Percentiles rank a stretch among this genome's conserved stretches.
Evolutionary conservation across 495 filamentous ascomycete species (phyloP).

Genomic region (Neurospora africana): DNA sequence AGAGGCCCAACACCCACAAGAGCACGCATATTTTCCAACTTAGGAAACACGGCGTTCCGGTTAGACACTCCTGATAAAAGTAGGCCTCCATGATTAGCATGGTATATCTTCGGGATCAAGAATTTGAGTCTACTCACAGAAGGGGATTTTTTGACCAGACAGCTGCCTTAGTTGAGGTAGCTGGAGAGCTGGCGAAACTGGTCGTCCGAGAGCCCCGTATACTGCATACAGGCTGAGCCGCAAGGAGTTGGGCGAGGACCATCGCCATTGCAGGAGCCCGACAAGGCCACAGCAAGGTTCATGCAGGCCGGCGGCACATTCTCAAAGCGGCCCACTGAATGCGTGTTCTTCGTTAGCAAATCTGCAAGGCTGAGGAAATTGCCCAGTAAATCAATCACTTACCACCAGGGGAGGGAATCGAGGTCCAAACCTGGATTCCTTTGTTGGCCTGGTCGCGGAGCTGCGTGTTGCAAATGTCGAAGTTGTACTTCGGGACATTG

Average conservation of each 20-base stretch:
- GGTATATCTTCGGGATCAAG: not conserved
- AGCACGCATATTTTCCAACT: not conserved
- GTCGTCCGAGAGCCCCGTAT: slow-evolving; percentile 5
- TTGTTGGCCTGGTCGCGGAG: slow-evolving; percentile 2
- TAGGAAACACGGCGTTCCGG: not conserved
- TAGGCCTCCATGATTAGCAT: not conserved
- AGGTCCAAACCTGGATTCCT: slow-evolving; percentile 1
- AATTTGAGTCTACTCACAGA: not conserved
- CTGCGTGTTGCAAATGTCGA: slow-evolving; percentile 3
- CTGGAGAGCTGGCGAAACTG: slow-evolving; percentile 6
- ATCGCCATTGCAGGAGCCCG: slow-evolving; percentile 6
- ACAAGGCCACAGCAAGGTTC: slow-evolving; percentile 8
- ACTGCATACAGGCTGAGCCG: slow-evolving; percentile 12
- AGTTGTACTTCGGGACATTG: slow-evolving; percentile 11
- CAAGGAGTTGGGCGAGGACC: slow-evolving; percentile 11
- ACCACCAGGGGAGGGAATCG: slow-evolving; percentile 2
- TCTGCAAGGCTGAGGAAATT: not conserved
- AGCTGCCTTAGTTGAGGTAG: not conserved
- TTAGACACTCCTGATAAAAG: not conserved
- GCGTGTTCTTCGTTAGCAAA: not conserved
- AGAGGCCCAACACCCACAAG: not conserved
- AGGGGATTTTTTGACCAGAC: not conserved
- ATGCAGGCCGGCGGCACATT: slow-evolving; percentile 14
- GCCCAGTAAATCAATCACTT: not conserved
- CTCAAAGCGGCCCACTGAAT: slow-evolving; percentile 6